A percentile compares a stretch with the other conserved stretches of the same genome.
Conservation (phyloP, 352 stramenopile species). For the Phytopythium oedochilum region DNA sequence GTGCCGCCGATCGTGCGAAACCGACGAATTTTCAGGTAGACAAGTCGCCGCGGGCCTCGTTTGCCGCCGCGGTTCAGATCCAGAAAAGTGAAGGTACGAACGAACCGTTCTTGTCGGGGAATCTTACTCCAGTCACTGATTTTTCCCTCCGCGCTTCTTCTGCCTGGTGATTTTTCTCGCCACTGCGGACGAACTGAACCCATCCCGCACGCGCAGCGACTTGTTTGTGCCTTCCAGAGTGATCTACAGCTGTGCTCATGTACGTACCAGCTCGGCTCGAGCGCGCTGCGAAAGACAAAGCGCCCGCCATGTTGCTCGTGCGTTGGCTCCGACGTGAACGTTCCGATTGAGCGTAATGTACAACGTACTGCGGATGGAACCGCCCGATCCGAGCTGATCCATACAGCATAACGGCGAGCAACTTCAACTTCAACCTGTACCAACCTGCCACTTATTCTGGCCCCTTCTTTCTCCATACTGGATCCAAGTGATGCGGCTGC, state of each 20-base stretch:
- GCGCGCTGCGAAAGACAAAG: no score
- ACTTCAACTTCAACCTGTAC: not conserved
- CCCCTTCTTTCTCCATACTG: not conserved
- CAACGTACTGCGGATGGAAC: no score
- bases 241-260: no score
- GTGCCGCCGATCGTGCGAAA: not conserved
- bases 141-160: not conserved
- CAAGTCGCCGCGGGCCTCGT: not conserved
- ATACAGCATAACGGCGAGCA: no score
- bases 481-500: not conserved
- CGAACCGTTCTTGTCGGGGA: not conserved
- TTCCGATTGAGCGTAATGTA: no score
- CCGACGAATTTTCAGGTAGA: not conserved
- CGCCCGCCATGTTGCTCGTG: no score
- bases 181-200: not conserved
- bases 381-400: no score
- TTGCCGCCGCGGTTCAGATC: not conserved
- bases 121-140: conserved; percentile 3
- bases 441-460: not conserved
- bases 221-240: no score
- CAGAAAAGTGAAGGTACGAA: not conserved
- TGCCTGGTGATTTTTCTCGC: not conserved
- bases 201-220: not conserved
- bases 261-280: no score
- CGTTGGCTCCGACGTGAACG: no score